These are phyloP conservation scores for Ascochyta rabiei DNA, from an alignment of 2,329 filamentous ascomycete species.

Conservation along the genomic window DNA sequence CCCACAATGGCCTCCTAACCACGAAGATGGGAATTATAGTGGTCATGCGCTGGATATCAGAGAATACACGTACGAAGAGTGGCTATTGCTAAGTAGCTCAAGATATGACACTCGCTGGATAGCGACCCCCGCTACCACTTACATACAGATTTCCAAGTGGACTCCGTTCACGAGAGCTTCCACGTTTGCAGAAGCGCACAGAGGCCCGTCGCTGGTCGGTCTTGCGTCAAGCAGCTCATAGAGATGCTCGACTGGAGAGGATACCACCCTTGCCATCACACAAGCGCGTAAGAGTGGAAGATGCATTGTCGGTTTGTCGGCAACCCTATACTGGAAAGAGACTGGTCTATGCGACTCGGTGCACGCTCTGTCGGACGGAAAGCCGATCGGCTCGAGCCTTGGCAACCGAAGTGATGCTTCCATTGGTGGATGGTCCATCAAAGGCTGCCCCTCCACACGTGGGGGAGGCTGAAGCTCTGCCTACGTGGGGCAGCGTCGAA, in stretches of 20 bases:
- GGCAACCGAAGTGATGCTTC: background rate
- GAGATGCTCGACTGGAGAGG: background rate
- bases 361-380: slow-evolving; percentile 2
- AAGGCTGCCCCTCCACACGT: slow-evolving; percentile 10
- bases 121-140: too few species aligned
- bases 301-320: slow-evolving; percentile 10
- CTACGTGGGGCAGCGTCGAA: slow-evolving; percentile 10
- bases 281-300: background rate
- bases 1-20: background rate
- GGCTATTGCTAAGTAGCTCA: too few species aligned
- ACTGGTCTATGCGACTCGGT: slow-evolving; percentile 7
- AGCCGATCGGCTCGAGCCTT: slow-evolving; percentile 10
- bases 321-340: slow-evolving; percentile 12
- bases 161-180: background rate
- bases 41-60: background rate
- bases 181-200: too few species aligned
- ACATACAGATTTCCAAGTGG: background rate
- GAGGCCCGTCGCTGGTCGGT: too few species aligned
- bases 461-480: slow-evolving; percentile 16
- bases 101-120: too few species aligned
- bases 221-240: background rate
- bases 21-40: background rate
- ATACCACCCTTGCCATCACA: background rate
- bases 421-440: slow-evolving; percentile 10
- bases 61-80: background rate